Evolutionary conservation across 2,329 filamentous ascomycete genomes (phyloP), one percentile per base, ranked within the genome.

Genomic region (Phyllosticta capitalensis): DNA sequence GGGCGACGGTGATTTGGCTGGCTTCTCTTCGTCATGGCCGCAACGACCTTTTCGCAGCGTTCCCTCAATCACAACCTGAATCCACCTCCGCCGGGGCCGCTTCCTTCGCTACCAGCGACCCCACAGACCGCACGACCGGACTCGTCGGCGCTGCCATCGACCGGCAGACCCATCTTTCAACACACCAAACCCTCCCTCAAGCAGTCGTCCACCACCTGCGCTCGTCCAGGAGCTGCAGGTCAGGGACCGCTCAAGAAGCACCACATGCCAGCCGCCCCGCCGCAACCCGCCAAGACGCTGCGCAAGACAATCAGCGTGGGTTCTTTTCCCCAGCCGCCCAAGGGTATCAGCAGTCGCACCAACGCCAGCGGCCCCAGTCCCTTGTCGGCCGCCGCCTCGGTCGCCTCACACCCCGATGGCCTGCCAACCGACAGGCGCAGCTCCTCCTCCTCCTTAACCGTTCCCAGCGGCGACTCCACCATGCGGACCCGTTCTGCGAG

Each of bases 281-380:
- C 69, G 12, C 68, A 72, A 3, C 64, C 69, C 0, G 83, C 84
- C 24, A 92, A 86, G 72, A 84, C 86, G 1, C 74, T 96, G 59
- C 85, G 91, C 63, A 95, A 95, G 74, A 89, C 89, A 0, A 87
- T 95, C 68, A 96, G 92, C 79, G 95, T 96, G 68, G 92, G 92
- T 69, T 87, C 90, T 0, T 96, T 97, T 69, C 92, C 92, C 28
- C 89, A 95, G 64, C 92, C 92, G 14, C 92, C 92, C 14, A 86
- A 86, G 65, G 83, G 85, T 54, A 80, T 81, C 58, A 52, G 17
- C 48, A 52, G 30, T 26, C 79, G 75, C 58, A 80, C 82, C 64
- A 75, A 78, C 54, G 76, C 76, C 66, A 90, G 81, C 74, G 77
- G 84, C 60, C 89, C 83, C 56, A 82, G 69, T 73, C 80, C 67